Conservation (phyloP, 148 eudicot species). For the Mesembryanthemum crystallinum region DNA sequence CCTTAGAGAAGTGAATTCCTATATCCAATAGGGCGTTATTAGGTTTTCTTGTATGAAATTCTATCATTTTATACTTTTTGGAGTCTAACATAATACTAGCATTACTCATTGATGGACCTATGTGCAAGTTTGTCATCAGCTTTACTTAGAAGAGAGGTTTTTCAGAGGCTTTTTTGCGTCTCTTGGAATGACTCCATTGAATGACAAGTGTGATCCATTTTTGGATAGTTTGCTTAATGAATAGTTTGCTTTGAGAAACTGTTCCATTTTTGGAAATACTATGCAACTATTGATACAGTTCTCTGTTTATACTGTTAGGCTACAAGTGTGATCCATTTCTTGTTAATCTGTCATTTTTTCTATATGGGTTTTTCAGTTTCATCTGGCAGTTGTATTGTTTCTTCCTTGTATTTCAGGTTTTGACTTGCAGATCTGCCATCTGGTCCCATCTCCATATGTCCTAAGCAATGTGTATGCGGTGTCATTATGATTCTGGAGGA, state of each 20-base stretch:
- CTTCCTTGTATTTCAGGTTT: background rate
- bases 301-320: background rate
- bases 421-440: conserved; percentile 9
- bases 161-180: background rate
- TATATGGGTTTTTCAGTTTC: conserved; percentile 4
- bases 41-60: background rate
- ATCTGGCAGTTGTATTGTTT: conserved; percentile 2
- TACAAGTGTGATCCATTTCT: background rate
- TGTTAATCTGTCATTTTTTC: background rate
- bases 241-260: background rate
- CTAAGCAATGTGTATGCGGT: background rate
- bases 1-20: too few relatives aligned
- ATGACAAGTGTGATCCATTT: too few relatives aligned
- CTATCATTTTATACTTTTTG: background rate
- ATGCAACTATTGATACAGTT: background rate
- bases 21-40: background rate
- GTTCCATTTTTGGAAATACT: background rate
- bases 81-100: background rate
- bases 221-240: background rate
- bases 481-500: background rate
- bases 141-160: background rate
- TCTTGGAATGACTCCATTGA: background rate
- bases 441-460: background rate
- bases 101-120: background rate
- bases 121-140: background rate